Base-by-base conservation (phyloP, 108 stramenopile genomes). In the Thalassiosira profunda region DNA sequence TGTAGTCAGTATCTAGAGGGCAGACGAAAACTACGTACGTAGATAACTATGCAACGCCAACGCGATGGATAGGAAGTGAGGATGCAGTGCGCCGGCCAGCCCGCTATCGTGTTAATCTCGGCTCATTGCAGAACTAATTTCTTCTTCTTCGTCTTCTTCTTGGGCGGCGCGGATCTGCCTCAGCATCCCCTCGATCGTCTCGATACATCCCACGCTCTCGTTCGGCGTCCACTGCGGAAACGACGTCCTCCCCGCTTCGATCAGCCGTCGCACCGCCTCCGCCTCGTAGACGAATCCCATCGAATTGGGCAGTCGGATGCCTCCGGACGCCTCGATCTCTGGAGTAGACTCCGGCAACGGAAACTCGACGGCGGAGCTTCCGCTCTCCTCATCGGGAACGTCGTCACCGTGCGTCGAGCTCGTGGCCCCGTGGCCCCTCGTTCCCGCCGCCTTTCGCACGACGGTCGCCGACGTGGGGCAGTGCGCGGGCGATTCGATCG, bases 251-350 rank as follows among this genome's bases (percentile, higher is more conserved):
- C 73, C 73, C 4, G 28, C 77, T 24, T 48, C 30, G 15, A 79
- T 71, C 31, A 72, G 59, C 31, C 77, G 54, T n/a, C 77, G 78
- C 8, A 79, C 70, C 3, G 79, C 75, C 12, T 28, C 77, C 1
- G 72, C 72, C 30, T 78, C 76, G 35, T 70, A 78, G 17, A 69
- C 68, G 23, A 78, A 78, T 1, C 76, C 79, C 33, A 60, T 67
- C 11, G 77, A 79, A 65, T 80, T 80, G 6, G 79, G 76, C 30
- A 80, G 51, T 74, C 62, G 49, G 40, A 80, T 33, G 28, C 79
- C 26, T 54, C 79, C 55, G 20, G 78, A 21, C 14, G 60, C 69
- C 47, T 67, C 72, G 49, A 79, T 47, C 14, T 76, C 65, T 21
- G 74, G 67, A 3, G 57, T 43, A 6, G 70, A 48, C 8, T 43